Evolutionary conservation across 2,329 filamentous ascomycete genomes (phyloP).

Genomic region (Trichoderma citrinoviride): DNA sequence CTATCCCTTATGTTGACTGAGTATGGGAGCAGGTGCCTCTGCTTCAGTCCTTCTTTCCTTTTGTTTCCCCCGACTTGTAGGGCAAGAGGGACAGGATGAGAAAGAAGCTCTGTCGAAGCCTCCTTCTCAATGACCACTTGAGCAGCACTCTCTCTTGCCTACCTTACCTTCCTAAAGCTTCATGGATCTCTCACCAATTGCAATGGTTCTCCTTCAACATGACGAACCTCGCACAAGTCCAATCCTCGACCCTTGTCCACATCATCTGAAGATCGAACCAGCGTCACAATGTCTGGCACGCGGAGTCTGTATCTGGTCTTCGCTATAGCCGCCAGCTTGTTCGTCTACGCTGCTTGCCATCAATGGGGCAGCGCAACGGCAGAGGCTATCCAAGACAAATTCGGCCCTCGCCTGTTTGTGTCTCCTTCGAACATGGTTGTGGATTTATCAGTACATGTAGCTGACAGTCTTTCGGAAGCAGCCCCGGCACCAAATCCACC

Average conservation of each 20-base stretch:
- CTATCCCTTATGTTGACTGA: not conserved
- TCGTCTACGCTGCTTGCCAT: constrained; percentile 18
- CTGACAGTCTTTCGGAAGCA: not conserved
- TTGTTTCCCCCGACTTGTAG: too few species aligned
- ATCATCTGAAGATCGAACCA: not conserved
- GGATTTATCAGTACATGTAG: not conserved
- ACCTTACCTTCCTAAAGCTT: not conserved
- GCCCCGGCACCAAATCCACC: not conserved
- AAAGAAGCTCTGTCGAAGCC: not conserved
- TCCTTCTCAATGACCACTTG: not conserved
- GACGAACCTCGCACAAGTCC: not conserved
- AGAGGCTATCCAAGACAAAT: constrained; percentile 9
- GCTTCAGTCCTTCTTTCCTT: not conserved
- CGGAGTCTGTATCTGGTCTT: constrained; percentile 9
- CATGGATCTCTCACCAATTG: too few species aligned
- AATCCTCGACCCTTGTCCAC: not conserved
- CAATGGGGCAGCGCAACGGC: constrained; percentile 17
- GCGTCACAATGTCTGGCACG: constrained; percentile 19
- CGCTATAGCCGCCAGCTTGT: constrained; percentile 8
- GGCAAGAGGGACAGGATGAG: not conserved
- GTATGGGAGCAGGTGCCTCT: not conserved
- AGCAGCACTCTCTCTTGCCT: not conserved
- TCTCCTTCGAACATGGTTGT: not conserved
- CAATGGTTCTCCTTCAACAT: not conserved
- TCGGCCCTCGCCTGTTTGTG: constrained; percentile 15